phyloP scores from a whole-genome alignment of 306 rosid genomes.

The Malus sieversii region DNA sequence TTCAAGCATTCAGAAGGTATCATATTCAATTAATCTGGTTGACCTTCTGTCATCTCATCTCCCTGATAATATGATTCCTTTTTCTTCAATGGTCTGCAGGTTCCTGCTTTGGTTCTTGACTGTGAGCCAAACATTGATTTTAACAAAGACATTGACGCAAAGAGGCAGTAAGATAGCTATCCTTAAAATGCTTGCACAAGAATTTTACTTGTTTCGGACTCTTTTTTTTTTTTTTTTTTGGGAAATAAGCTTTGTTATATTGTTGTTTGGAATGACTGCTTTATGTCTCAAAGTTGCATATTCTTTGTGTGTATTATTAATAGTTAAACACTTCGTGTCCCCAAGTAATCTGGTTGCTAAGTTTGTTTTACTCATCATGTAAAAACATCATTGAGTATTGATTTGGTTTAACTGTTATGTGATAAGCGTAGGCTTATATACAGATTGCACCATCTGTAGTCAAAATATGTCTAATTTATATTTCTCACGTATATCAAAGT shows the following conservation, averaged over 20 bases:
- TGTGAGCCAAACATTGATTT: conserved; percentile 98
- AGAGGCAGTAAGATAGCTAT: conserved; percentile 65
- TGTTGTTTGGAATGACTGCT: background rate
- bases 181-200: background rate
- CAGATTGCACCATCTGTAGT: background rate
- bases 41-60: conserved; percentile 5
- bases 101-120: conserved; percentile 95
- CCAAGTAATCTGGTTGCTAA: background rate
- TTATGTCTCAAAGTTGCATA: background rate
- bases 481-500: background rate
- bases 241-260: background rate
- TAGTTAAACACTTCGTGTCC: background rate
- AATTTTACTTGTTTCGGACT: background rate
- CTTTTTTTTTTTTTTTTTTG: background rate
- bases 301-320: background rate
- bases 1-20: conserved; percentile 93
- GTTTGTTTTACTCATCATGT: background rate
- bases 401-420: background rate
- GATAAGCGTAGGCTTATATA: background rate
- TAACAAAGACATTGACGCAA: conserved; percentile 88
- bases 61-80: background rate
- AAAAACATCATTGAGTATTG: background rate
- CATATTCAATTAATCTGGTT: conserved; percentile 3
- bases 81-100: conserved; percentile 40
- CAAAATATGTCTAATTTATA: background rate